These are phyloP conservation scores for Sporothrix schenckii DNA, from an alignment of 2,329 filamentous ascomycete species.

Conservation along the genomic window DNA sequence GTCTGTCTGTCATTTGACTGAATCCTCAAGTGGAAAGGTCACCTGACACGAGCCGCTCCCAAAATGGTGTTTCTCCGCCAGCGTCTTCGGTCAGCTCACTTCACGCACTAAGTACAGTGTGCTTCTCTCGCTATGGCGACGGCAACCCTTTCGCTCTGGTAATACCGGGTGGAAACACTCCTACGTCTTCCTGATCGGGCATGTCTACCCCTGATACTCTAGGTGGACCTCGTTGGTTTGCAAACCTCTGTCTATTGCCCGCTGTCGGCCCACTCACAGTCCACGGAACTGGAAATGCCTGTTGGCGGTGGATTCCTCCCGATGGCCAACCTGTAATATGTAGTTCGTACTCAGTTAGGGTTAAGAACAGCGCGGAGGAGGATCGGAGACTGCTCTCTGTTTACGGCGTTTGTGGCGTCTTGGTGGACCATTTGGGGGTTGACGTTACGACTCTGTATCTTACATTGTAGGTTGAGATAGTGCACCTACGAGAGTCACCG, in stretches of 20 bases:
- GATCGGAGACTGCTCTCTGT: neutral
- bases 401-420: neutral
- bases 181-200: neutral
- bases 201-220: neutral
- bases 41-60: neutral
- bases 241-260: neutral
- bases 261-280: neutral
- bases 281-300: slow-evolving; percentile 3
- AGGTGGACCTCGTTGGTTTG: neutral
- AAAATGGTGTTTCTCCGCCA: slow-evolving; percentile 21
- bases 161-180: no score
- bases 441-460: neutral
- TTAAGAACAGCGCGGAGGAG: neutral
- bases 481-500: slow-evolving; percentile 23
- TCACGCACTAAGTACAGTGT: no score
- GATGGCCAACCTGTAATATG: neutral
- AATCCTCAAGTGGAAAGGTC: neutral
- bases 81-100: neutral
- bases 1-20: neutral
- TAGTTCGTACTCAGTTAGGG: no score
- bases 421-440: no score
- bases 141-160: no score
- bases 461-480: slow-evolving; percentile 8
- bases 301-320: slow-evolving; percentile 8
- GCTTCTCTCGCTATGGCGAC: no score